Evolutionary conservation across 176 grass and related monocot species (phyloP).

Genomic region (Microstegium vimineum): DNA sequence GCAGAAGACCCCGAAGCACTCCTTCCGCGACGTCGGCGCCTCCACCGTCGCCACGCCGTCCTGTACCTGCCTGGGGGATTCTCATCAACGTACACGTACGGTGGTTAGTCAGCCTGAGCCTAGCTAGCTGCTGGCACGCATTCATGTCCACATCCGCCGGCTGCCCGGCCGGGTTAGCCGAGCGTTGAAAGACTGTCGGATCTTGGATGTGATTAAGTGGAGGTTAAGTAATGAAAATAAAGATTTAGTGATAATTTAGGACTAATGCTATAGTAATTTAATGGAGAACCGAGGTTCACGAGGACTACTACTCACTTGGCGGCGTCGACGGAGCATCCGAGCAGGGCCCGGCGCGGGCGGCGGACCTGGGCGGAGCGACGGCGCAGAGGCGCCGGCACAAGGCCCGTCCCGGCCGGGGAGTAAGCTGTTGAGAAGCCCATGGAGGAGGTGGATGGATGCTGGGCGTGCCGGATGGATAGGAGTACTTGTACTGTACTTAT

Average conservation of each 20-base stretch:
- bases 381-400: background rate
- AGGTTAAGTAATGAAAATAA: no score
- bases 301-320: slow-evolving; percentile 36
- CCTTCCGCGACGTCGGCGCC: slow-evolving; percentile 34
- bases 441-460: background rate
- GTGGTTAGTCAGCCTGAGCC: background rate
- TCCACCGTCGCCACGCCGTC: slow-evolving; percentile 10
- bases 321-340: slow-evolving; percentile 59
- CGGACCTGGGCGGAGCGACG: slow-evolving; percentile 11
- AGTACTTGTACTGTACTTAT: no score
- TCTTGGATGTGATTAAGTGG: no score
- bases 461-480: background rate
- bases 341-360: slow-evolving; percentile 7
- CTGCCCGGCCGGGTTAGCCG: no score
- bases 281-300: no score
- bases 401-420: slow-evolving; percentile 7
- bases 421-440: slow-evolving; percentile 16
- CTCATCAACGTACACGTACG: background rate
- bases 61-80: background rate
- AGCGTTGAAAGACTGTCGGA: no score
- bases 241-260: no score
- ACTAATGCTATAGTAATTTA: no score
- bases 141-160: background rate
- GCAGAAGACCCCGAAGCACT: slow-evolving; percentile 89
- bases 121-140: background rate